These are phyloP conservation scores for Trichocladium uniseriatum DNA, from an alignment of 495 filamentous ascomycete species.

Conservation along the genomic window DNA sequence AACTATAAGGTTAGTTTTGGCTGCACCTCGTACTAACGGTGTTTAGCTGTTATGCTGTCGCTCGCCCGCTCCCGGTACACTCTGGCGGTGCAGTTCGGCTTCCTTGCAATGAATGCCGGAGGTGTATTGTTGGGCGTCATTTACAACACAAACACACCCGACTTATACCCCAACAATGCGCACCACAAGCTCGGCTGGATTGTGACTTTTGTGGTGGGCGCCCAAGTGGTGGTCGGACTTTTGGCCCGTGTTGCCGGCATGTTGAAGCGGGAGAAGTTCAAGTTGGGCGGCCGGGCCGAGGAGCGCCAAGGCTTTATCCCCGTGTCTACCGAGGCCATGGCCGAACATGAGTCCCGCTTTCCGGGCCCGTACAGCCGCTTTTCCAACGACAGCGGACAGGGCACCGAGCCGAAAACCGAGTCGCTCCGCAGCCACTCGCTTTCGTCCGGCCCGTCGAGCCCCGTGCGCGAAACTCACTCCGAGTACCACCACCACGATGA, in stretches of 20 bases:
- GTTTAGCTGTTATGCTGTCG: slow-evolving; percentile 76
- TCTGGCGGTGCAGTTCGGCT: slow-evolving; percentile 63
- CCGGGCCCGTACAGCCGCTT: slow-evolving; percentile 40
- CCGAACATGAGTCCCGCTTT: slow-evolving; percentile 43
- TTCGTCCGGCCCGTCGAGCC: slow-evolving; percentile 46
- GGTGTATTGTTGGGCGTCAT: slow-evolving; percentile 64
- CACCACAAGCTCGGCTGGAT: slow-evolving; percentile 90
- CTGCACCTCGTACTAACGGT: background rate
- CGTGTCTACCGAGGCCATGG: slow-evolving; percentile 59
- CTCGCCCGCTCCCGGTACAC: slow-evolving; percentile 69
- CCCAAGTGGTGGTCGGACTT: slow-evolving; percentile 60
- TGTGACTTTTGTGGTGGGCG: slow-evolving; percentile 58
- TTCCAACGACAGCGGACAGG: slow-evolving; percentile 84
- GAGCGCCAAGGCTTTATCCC: slow-evolving; percentile 52
- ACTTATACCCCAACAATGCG: slow-evolving; percentile 79
- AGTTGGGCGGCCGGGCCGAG: slow-evolving; percentile 19
- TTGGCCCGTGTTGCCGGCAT: slow-evolving; percentile 43
- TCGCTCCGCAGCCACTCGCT: slow-evolving; percentile 57
- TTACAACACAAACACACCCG: slow-evolving; percentile 75
- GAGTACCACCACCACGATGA: slow-evolving; percentile 42
- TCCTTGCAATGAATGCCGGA: slow-evolving; percentile 60
- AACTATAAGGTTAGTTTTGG: background rate
- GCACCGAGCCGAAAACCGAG: slow-evolving; percentile 63
- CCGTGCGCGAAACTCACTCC: slow-evolving; percentile 39
- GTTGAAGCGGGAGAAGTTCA: slow-evolving; percentile 14